Percentiles rank a stretch among this genome's conserved stretches.
Conservation (phyloP, 352 stramenopile species). For the Elongisporangium undulatum region DNA sequence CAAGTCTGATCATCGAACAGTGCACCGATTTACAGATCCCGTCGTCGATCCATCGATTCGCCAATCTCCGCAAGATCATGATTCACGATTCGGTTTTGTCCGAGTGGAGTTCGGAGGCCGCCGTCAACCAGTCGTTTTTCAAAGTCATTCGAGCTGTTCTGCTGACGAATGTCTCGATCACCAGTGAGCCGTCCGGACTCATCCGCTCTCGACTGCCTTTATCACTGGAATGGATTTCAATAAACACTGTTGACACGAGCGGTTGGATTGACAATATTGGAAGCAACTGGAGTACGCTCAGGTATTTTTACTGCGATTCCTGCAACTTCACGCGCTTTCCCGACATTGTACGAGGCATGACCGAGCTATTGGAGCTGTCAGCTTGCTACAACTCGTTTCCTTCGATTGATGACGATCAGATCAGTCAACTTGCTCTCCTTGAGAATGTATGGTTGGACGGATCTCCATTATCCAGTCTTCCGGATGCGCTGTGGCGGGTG, state of each 20-base stretch:
- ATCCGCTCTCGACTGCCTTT: not conserved
- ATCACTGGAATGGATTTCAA: not conserved
- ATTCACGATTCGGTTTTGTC: not conserved
- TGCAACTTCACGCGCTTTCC: constrained; percentile 3
- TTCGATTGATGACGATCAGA: not conserved
- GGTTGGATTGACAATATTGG: not conserved
- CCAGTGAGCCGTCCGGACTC: not conserved
- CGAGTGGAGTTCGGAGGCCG: not conserved
- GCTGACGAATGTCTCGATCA: not conserved
- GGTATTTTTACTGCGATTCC: constrained; percentile 8
- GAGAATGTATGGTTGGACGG: constrained; percentile 3
- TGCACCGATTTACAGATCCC: constrained; percentile 1
- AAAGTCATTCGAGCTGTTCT: not conserved
- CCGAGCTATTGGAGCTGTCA: constrained; percentile 1
- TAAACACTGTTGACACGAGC: not conserved
- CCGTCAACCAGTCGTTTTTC: not conserved
- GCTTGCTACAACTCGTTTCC: not conserved
- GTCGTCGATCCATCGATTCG: not conserved
- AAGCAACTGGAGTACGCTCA: constrained; percentile 2
- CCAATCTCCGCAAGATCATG: not conserved
- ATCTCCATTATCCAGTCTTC: not conserved
- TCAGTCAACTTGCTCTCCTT: not conserved
- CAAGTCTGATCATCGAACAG: not conserved
- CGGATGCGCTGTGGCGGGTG: constrained; percentile 5
- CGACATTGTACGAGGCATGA: not conserved